Conservation (phyloP, 768 basidiomycete species). For the Hygrophorus pudorinus region DNA sequence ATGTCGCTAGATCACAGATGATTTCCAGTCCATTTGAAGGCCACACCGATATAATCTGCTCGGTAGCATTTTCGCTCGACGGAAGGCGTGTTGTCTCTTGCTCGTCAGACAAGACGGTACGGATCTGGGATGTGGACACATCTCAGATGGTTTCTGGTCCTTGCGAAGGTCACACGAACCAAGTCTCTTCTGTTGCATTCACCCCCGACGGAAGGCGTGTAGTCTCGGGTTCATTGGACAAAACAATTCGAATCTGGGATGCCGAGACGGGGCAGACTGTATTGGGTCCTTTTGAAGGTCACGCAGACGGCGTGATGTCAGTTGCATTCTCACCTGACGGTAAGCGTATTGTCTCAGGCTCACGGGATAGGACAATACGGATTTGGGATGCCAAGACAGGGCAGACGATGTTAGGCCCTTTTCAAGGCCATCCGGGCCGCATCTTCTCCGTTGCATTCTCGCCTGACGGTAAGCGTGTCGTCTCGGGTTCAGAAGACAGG, state of each 20-base stretch:
- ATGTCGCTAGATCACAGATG: conserved; percentile 13
- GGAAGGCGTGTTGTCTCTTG: conserved; percentile 19
- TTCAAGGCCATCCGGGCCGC: not conserved
- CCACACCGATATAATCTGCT: not conserved
- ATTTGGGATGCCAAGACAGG: conserved; percentile 7
- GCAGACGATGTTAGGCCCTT: not conserved
- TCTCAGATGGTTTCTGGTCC: conserved; percentile 1
- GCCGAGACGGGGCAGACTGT: conserved; percentile 2
- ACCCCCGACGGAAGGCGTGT: conserved; percentile 17
- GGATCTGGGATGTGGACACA: conserved; percentile 19
- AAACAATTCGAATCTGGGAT: conserved; percentile 15
- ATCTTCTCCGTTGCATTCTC: conserved; percentile 18
- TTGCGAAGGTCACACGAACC: conserved; percentile 8
- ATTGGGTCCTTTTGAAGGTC: not conserved
- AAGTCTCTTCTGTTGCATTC: conserved; percentile 15
- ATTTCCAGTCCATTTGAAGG: conserved; percentile 11
- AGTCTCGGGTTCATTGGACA: conserved; percentile 13
- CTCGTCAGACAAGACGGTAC: conserved; percentile 16
- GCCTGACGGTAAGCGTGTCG: conserved; percentile 14
- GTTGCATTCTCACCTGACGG: conserved; percentile 4
- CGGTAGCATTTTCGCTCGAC: conserved; percentile 7
- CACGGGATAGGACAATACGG: not conserved
- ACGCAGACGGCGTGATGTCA: not conserved
- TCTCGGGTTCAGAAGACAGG: conserved; percentile 13
- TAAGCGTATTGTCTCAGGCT: not conserved